Evolutionary conservation across 2,329 filamentous ascomycete species (phyloP), one percentile per base, ranked within the genome.

Genomic region (Pyricularia pennisetigena): DNA sequence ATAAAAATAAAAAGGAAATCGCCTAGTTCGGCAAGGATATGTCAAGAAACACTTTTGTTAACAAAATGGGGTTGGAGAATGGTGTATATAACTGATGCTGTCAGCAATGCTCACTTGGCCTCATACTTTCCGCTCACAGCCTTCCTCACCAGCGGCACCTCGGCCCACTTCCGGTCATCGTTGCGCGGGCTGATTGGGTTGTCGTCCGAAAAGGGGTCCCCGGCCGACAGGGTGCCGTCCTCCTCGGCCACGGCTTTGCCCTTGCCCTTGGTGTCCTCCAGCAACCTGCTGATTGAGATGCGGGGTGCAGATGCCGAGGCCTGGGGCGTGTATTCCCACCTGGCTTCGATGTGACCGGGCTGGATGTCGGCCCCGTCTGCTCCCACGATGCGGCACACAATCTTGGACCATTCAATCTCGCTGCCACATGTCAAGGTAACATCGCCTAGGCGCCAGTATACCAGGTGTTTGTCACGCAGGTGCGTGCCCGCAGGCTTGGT

Each of bases 401-500:
- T 87, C 79, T 93, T 94, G 74, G 90, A 85, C 69, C 69, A 62
- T 57, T 71, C 68, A 9, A 64, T 64, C 32, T 67, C 59, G 24
- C 61, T 20, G 14, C 20, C 67, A n/a, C n/a, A 26, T 20, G 84
- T 85, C 61, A 90, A 82, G 0, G 87, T 90, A 20, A 98, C 81
- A 70, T 96, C 90, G 64, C 89, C 89, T 0, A 95, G 79, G 16
- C 89, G 88, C 92, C 92, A 96, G 81, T 91, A 93, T 14, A 95
- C 88, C 28, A 93, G 75, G 64, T 89, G 88, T 74, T 90, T 90
- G 63, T 94, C 91, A 73, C 90, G 90, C 26, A 90, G 82, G 74
- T 94, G 93, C 0, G 87, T 93, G n/a, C 92, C 92, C 0, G 86
- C 81, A 0, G 92, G 92, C 75, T 94, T 94, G 16, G 89, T 92